These are phyloP conservation scores for Exobasidium cylindrosporum DNA, from an alignment of 1,284 basidiomycete species.

Conservation along the genomic window DNA sequence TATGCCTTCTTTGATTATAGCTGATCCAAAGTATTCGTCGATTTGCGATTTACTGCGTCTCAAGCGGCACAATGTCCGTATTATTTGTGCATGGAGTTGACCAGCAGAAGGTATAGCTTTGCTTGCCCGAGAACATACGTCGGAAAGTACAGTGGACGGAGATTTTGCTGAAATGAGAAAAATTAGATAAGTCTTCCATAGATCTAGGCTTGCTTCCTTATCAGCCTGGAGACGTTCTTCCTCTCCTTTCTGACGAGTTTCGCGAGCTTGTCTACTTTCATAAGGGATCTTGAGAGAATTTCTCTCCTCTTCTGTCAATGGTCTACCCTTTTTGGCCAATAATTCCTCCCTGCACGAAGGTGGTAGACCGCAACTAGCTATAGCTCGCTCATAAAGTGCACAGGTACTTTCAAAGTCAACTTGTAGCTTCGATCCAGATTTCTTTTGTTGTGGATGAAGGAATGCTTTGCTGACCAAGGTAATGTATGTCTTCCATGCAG, in stretches of 20 bases:
- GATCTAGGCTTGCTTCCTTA: constrained; percentile 23
- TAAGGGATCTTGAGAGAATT: neutral
- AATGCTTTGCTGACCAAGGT: neutral
- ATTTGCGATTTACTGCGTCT: constrained; percentile 32
- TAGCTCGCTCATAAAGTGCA: constrained; percentile 14
- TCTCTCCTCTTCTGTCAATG: neutral
- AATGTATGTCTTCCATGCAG: neutral
- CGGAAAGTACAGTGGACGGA: constrained; percentile 19
- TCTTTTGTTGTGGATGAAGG: neutral
- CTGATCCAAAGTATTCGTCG: constrained; percentile 31
- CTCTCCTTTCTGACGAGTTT: neutral
- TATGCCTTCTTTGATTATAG: constrained; percentile 23
- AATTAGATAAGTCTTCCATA: constrained; percentile 44
- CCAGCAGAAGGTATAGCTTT: constrained; percentile 33
- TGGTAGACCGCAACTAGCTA: constrained; percentile 7
- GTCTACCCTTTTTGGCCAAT: neutral
- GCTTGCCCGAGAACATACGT: constrained; percentile 26
- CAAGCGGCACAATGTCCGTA: constrained; percentile 33
- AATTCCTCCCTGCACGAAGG: constrained; percentile 1
- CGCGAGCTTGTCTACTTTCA: neutral
- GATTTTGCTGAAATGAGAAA: constrained; percentile 13
- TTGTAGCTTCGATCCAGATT: neutral
- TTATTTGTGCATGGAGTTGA: constrained; percentile 29
- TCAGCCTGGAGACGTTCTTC: constrained; percentile 2
- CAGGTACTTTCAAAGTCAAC: constrained; percentile 9